Evolutionary conservation across 2,329 filamentous ascomycete species (phyloP), one percentile per base, ranked within the genome.

Genomic region (Fusarium sp.): DNA sequence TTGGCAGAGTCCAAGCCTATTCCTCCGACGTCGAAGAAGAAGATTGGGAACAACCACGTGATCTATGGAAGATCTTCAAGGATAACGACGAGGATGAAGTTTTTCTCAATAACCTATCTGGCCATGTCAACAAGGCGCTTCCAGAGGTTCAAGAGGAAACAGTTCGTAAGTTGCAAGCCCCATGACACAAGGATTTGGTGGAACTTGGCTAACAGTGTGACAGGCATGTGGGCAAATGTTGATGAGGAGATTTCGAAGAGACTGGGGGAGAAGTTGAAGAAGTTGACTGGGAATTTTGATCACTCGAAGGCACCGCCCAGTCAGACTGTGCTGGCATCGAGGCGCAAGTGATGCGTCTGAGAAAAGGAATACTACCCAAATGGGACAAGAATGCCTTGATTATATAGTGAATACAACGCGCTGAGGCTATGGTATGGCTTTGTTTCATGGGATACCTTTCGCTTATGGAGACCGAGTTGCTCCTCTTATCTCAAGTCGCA

Each of bases 1-100:
- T 65, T 5, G 57, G 57, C 0, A 65, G 25, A 13, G 41, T 47
- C 7, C 62, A 55, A 5, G 57, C 62, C 3, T 41, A 62, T 15
- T 41, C 59, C 2, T 65, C 57, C 2, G 35, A 55, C 1, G 57
- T 65, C 1, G 22, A 31, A 2, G 47, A 65, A 3, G 57, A 62
- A 36, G 57, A 65, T 4, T 65, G 47, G 47, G 57, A 65, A 10
- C 25, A 62, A 14, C 62, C 62, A 1, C 62, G 57, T 4, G 17
- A 11, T 7, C 2, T 55, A 1, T 65, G 47, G 47, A 42, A 65
- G 29, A 65, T 55, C 6, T 47, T 63, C 22, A 38, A 65, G 11
- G 47, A 63, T 2, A 63, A 22, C 1, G 35, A 18, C 0, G 47
- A 63, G 7, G 62, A 63, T 17, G 36, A 49, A 17, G 36, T 41